These are phyloP conservation scores for Nemania serpens DNA, from an alignment of 2,329 filamentous ascomycete species.

Conservation along the genomic window DNA sequence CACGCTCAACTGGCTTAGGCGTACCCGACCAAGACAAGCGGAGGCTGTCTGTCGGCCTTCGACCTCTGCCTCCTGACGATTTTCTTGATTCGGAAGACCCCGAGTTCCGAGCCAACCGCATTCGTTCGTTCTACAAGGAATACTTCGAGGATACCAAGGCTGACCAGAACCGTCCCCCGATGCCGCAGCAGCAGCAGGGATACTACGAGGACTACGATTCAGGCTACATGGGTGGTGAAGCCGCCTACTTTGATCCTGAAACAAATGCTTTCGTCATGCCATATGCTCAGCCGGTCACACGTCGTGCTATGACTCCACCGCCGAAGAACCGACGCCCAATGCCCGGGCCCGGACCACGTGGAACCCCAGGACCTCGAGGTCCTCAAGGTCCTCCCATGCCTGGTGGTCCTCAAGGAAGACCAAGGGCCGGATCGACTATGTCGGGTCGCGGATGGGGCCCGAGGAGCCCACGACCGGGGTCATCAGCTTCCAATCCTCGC, in stretches of 20 bases:
- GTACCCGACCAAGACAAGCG: constrained; percentile 61
- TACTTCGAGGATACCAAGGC: constrained; percentile 83
- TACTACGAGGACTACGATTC: constrained; percentile 80
- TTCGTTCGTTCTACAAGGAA: constrained; percentile 98
- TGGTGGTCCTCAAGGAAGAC: constrained; percentile 52
- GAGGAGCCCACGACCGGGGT: constrained; percentile 42
- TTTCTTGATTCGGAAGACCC: constrained; percentile 82
- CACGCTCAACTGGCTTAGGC: constrained; percentile 48
- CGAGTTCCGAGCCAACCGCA: constrained; percentile 92
- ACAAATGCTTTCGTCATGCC: constrained; percentile 76
- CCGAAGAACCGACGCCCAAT: constrained; percentile 54
- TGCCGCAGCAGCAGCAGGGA: constrained; percentile 32
- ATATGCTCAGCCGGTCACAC: constrained; percentile 81
- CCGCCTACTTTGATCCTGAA: constrained; percentile 68
- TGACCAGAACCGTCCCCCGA: constrained; percentile 28
- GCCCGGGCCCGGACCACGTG: constrained; percentile 39
- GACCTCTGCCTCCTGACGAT: constrained; percentile 86
- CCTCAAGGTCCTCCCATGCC: constrained; percentile 48
- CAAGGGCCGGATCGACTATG: constrained; percentile 50
- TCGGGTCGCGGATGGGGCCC: constrained; percentile 44
- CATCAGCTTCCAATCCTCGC: constrained; percentile 53
- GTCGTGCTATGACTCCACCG: constrained; percentile 94
- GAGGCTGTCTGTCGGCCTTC: constrained; percentile 72
- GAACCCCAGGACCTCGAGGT: constrained; percentile 38
- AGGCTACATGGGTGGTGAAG: constrained; percentile 72